These are phyloP conservation scores for Phytophthora citrophthora DNA, from an alignment of 352 stramenopile genomes.

Conservation along the genomic window DNA sequence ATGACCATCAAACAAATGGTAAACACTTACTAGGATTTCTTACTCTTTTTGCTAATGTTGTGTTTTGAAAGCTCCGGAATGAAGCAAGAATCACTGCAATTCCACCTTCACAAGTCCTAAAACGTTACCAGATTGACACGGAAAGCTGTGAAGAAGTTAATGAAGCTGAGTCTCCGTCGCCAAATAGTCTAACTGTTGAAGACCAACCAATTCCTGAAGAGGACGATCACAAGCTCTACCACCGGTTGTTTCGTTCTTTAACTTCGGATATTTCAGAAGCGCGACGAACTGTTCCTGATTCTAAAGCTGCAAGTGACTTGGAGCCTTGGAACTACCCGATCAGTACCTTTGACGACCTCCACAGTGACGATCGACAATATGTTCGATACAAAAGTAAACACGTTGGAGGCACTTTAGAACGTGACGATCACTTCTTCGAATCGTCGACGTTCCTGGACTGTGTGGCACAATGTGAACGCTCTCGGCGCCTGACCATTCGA, in stretches of 20 bases:
- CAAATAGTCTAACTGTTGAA: too few relatives aligned
- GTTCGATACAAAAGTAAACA: constrained; percentile 71
- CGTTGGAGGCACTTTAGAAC: constrained; percentile 51
- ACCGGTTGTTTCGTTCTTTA: constrained; percentile 34
- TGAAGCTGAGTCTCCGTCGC: constrained; percentile 1
- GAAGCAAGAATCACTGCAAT: constrained; percentile 51
- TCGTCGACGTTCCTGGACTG: constrained; percentile 71
- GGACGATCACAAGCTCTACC: constrained; percentile 28
- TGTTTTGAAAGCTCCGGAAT: constrained; percentile 36
- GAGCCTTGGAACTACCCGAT: constrained; percentile 73
- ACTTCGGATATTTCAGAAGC: not conserved
- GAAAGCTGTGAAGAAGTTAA: constrained; percentile 44
- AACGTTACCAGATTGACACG: constrained; percentile 62
- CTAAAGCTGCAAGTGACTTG: constrained; percentile 8
- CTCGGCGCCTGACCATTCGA: constrained; percentile 59
- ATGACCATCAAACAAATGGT: constrained; percentile 75
- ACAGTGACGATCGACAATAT: constrained; percentile 71
- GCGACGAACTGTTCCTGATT: not conserved
- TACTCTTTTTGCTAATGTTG: too few relatives aligned
- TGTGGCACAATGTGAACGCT: constrained; percentile 70
- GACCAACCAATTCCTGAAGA: constrained; percentile 7
- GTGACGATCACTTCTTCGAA: constrained; percentile 72
- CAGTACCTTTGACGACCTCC: constrained; percentile 64
- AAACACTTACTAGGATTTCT: not conserved
- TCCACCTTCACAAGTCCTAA: constrained; percentile 42